These are phyloP conservation scores for Diplotaxis tenuifolia DNA, from an alignment of 345 rosid species.

Conservation along the genomic window DNA sequence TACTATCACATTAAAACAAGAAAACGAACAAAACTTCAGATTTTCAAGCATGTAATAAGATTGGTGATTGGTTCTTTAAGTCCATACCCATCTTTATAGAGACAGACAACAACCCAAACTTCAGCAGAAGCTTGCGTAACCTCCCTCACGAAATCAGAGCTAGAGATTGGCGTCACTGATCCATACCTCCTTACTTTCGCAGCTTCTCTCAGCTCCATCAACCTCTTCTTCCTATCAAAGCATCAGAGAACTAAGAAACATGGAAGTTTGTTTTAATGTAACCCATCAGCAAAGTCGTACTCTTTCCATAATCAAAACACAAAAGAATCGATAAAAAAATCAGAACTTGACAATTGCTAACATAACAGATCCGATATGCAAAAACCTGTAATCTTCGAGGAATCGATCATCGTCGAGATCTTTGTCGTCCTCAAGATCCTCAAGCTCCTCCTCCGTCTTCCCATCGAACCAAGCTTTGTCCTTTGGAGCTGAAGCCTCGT, in stretches of 20 bases:
- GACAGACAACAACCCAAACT: slow-evolving; percentile 91
- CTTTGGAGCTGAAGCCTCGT: slow-evolving; percentile 64
- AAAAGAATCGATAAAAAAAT: slow-evolving; percentile 10
- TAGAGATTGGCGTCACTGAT: slow-evolving; percentile 78
- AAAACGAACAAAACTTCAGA: neutral
- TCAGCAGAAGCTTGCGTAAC: slow-evolving; percentile 91
- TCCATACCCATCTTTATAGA: slow-evolving; percentile 95
- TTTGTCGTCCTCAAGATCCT: slow-evolving; percentile 72
- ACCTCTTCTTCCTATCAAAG: slow-evolving; percentile 78
- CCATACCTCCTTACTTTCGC: slow-evolving; percentile 66
- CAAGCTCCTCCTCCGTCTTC: slow-evolving; percentile 82
- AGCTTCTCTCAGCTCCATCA: slow-evolving; percentile 76
- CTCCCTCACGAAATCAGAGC: slow-evolving; percentile 87
- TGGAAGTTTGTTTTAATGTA: neutral
- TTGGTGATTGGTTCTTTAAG: too few relatives aligned
- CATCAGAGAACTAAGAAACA: neutral
- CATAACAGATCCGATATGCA: slow-evolving; percentile 26
- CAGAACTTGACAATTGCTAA: slow-evolving; percentile 14
- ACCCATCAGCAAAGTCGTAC: neutral
- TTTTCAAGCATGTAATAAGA: neutral
- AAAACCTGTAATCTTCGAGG: slow-evolving; percentile 88
- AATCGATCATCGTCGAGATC: slow-evolving; percentile 83
- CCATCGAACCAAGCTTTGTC: slow-evolving; percentile 70
- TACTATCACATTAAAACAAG: slow-evolving; percentile 37
- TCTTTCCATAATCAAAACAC: neutral